phyloP scores from a whole-genome alignment of 1,284 basidiomycete species.

The Cerioporus squamosus region DNA sequence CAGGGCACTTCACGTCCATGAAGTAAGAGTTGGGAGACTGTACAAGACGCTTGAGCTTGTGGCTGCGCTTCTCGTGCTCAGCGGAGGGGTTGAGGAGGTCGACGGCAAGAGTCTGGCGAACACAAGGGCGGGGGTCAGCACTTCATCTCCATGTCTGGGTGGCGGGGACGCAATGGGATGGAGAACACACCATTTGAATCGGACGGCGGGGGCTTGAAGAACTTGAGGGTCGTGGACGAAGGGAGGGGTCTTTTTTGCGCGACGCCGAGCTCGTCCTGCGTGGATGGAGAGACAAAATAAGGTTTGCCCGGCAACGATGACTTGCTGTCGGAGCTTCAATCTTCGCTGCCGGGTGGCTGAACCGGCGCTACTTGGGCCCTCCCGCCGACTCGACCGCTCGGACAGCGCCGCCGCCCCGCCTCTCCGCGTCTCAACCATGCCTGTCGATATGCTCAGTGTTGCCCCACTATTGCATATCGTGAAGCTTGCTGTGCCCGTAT shows the following conservation, averaged over 20 bases:
- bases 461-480: no score
- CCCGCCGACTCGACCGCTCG: no score
- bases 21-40: conserved; percentile 99
- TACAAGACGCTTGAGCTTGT: conserved; percentile 99
- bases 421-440: no score
- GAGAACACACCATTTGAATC: conserved; percentile 33
- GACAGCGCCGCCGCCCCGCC: no score
- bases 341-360: conserved; percentile 25
- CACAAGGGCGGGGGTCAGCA: background rate
- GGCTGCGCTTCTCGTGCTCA: conserved; percentile 86
- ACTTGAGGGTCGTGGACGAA: conserved; percentile 28
- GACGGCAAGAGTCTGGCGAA: conserved; percentile 88
- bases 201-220: conserved; percentile 18
- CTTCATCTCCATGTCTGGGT: background rate
- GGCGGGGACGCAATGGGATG: background rate
- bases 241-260: conserved; percentile 31
- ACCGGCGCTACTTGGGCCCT: conserved; percentile 13
- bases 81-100: conserved; percentile 97
- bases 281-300: conserved; percentile 34
- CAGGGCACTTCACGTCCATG: conserved; percentile 99
- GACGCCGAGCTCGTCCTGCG: conserved; percentile 34
- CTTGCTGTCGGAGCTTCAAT: conserved; percentile 30
- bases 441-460: no score
- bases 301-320: conserved; percentile 26
- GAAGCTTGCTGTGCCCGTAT: no score